Percentiles rank a stretch among this genome's conserved stretches.
These are phyloP conservation scores for Rhodotorula sp. DNA, from an alignment of 1,284 basidiomycete species.

Conservation along the genomic window DNA sequence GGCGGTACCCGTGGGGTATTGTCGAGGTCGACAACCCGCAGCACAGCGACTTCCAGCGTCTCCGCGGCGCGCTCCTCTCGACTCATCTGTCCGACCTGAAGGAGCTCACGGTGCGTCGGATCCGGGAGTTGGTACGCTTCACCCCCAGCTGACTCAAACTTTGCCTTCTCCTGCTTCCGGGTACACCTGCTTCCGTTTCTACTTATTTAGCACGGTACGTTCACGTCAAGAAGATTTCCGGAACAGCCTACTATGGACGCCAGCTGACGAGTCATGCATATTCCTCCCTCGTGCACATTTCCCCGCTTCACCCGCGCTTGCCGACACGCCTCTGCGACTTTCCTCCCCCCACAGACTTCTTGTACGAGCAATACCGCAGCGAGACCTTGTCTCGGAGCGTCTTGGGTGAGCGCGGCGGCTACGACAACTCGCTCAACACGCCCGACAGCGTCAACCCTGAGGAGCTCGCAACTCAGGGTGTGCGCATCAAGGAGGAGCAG, in stretches of 20 bases:
- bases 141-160: not conserved
- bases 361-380: slow-evolving; percentile 68
- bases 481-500: slow-evolving; percentile 98
- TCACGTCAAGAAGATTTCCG: not conserved
- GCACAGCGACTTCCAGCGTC: slow-evolving; percentile 93
- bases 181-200: not conserved
- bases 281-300: not conserved
- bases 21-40: slow-evolving; percentile 98
- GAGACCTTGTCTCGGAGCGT: slow-evolving; percentile 96
- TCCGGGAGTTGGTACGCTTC: no score
- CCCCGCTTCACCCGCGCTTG: not conserved
- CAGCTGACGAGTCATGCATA: not conserved
- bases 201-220: slow-evolving; percentile 8
- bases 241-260: not conserved
- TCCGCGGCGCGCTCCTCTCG: slow-evolving; percentile 85
- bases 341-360: not conserved
- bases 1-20: slow-evolving; percentile 97
- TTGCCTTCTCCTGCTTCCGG: not conserved
- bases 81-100: slow-evolving; percentile 81
- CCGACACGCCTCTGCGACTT: no score
- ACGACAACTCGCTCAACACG: slow-evolving; percentile 20
- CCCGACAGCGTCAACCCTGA: slow-evolving; percentile 70
- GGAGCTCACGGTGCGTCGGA: slow-evolving; percentile 60
- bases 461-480: slow-evolving; percentile 93
- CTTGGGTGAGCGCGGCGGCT: slow-evolving; percentile 61